Evolutionary conservation across 257 asterid species (phyloP).

Genomic region (Jacaranda copaia): DNA sequence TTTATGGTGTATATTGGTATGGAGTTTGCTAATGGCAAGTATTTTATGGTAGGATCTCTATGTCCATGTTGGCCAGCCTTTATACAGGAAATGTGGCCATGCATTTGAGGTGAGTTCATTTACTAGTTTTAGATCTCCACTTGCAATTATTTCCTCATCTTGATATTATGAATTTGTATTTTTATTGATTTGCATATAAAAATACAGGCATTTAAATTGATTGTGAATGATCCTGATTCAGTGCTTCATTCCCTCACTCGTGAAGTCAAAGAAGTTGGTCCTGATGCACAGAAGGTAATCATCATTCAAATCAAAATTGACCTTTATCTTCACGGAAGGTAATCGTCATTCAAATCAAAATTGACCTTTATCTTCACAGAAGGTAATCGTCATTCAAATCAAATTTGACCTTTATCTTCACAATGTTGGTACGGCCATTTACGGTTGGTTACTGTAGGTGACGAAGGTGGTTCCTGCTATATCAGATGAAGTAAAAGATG

Average conservation of each 20-base stretch:
- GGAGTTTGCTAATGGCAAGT: conserved; percentile 33
- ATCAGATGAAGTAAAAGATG: conserved; percentile 79
- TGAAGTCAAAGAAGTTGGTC: conserved; percentile 89
- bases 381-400: conserved; percentile 54
- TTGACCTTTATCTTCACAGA: conserved; percentile 46
- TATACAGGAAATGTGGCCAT: conserved; percentile 92
- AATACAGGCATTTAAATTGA: conserved; percentile 81
- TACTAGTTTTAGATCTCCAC: neutral
- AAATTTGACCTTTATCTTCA: neutral
- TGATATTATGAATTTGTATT: neutral
- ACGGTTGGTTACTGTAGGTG: conserved; percentile 50
- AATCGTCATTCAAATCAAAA: too few species aligned
- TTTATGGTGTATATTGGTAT: neutral
- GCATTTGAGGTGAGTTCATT: conserved; percentile 85
- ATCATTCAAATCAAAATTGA: conserved; percentile 18
- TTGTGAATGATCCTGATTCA: conserved; percentile 91
- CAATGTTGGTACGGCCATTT: neutral
- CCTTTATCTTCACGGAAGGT: neutral
- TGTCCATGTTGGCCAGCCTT: conserved; percentile 94
- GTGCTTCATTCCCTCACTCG: conserved; percentile 90
- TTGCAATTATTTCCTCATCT: neutral
- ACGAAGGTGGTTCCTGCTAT: conserved; percentile 87
- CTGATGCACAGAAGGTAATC: conserved; percentile 87
- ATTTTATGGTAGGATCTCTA: conserved; percentile 76
- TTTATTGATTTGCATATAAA: conserved; percentile 5